Conservation (phyloP, 805 yeast species). For the Saturnispora kantuleensis region DNA sequence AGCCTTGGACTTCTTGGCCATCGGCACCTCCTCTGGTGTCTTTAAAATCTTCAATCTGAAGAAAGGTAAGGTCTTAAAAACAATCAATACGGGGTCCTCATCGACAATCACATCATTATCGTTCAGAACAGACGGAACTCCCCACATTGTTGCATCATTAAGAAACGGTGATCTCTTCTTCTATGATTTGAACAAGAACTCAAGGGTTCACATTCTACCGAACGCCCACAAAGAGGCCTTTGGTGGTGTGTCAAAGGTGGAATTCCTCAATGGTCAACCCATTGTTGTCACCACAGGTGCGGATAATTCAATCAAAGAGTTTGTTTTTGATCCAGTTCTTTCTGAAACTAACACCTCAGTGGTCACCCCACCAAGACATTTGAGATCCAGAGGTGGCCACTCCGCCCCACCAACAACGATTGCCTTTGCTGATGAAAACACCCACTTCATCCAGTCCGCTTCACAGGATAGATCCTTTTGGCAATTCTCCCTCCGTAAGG, state of each 20-base stretch:
- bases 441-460: constrained; percentile 80
- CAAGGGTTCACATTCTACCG: constrained; percentile 69
- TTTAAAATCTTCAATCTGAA: constrained; percentile 58
- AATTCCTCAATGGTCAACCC: constrained; percentile 85
- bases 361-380: constrained; percentile 79
- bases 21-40: constrained; percentile 65
- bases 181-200: constrained; percentile 63
- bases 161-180: constrained; percentile 76
- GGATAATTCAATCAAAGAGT: constrained; percentile 83
- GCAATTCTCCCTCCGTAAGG: constrained; percentile 88
- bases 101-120: constrained; percentile 52
- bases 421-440: constrained; percentile 58
- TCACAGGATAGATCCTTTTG: constrained; percentile 81
- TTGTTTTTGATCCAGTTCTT: constrained; percentile 85
- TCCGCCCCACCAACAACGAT: constrained; percentile 77
- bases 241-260: constrained; percentile 70
- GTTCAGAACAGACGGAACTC: constrained; percentile 83
- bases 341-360: constrained; percentile 53
- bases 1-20: constrained; percentile 70
- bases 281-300: constrained; percentile 83
- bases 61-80: constrained; percentile 49
- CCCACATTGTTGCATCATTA: constrained; percentile 74
- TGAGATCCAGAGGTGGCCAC: constrained; percentile 97
- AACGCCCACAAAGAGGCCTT: constrained; percentile 59
- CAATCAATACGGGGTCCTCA: constrained; percentile 33